Base-by-base conservation (phyloP, 768 basidiomycete genomes). In the Xerocomellus chrysenteron region DNA sequence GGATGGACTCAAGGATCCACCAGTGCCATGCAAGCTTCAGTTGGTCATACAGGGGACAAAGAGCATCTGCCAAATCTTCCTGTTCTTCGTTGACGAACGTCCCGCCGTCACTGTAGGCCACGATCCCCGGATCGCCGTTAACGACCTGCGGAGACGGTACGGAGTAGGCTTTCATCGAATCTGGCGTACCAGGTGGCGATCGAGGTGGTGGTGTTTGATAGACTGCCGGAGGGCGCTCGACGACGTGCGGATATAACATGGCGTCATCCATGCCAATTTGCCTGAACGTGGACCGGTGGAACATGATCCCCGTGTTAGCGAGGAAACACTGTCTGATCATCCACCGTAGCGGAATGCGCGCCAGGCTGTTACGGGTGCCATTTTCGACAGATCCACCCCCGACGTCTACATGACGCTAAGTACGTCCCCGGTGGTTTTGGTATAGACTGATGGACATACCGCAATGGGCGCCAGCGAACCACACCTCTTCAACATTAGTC, bases 381-480 rank as follows among this genome's bases (percentile, higher is more conserved):
- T 92, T 86, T 33, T 62, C 58, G 13, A 85, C 84, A 2, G 83
- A 82, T 4, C 88, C 88, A 19, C 90, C 90, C 2, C 91, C 90
- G 19, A 92, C 80, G 61, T 91, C 88, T 89, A 49, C n/a, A 39
- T 45, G 47, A 44, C 14, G 39, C 28, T 45, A 33, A 55, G 52
- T 47, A 47, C 2, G 19, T 16, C 28, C 10, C 24, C 2, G 21
- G 43, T 6, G 21, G 4, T 21, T 19, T 28, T 44, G 11, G 16
- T 26, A 24, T 16, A 16, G 32, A 39, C 11, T 5, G n/a, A 32
- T 6, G 32, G 26, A 71, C 78, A 30, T 60, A 88, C 89, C 88
- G 45, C 81, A 82, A 60, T 91, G 89, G 61, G 80, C 82, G 0
- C 90, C 90, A 4, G 88, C 70, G 62, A 92, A 92, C 90, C 90